These are phyloP conservation scores for Candida maltosa DNA, from an alignment of 805 yeast species.

Conservation along the genomic window DNA sequence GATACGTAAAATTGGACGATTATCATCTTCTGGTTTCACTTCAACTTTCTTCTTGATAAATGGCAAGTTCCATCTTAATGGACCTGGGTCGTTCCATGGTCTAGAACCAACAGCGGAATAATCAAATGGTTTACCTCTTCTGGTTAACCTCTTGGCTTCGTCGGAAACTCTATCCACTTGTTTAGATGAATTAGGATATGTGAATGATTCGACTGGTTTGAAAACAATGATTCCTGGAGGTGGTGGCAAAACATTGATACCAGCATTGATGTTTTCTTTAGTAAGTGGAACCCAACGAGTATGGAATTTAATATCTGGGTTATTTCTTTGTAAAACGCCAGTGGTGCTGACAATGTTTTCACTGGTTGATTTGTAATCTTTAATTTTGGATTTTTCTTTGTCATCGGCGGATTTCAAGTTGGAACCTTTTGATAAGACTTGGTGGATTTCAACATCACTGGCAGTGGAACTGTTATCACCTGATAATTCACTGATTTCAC, in stretches of 20 bases:
- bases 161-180: constrained; percentile 70
- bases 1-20: constrained; percentile 65
- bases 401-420: constrained; percentile 20
- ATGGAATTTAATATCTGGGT: constrained; percentile 42
- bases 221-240: constrained; percentile 90
- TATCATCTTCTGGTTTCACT: constrained; percentile 24
- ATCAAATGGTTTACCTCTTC: constrained; percentile 51
- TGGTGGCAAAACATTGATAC: constrained; percentile 63
- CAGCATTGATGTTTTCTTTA: constrained; percentile 50
- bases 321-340: constrained; percentile 20
- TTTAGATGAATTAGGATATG: constrained; percentile 75
- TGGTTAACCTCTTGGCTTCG: constrained; percentile 58
- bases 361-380: constrained; percentile 9
- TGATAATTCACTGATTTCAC: constrained; percentile 6
- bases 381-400: constrained; percentile 9
- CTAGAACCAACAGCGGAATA: constrained; percentile 50
- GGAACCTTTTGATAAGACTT: constrained; percentile 33
- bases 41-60: constrained; percentile 16
- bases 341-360: constrained; percentile 7
- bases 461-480: constrained; percentile 16
- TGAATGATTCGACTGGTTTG: constrained; percentile 76
- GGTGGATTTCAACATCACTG: constrained; percentile 38
- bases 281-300: constrained; percentile 69
- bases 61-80: constrained; percentile 36
- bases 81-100: constrained; percentile 93